Evolutionary conservation across 2,329 filamentous ascomycete genomes (phyloP), one percentile per base, ranked within the genome.

Genomic region (Talaromyces sp.): DNA sequence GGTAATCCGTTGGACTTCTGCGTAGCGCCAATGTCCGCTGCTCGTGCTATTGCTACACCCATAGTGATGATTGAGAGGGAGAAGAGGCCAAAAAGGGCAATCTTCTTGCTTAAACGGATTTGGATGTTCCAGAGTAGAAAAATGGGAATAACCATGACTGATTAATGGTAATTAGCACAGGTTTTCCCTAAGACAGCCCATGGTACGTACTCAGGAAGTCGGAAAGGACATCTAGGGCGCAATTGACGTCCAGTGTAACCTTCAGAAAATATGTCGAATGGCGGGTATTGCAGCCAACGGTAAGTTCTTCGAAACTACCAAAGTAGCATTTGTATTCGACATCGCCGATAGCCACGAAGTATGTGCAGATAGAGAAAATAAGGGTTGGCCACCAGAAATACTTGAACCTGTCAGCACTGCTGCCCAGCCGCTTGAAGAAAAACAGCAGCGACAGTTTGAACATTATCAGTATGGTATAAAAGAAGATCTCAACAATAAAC

Each of bases 31-130:
- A 53, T 30, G 23, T 54, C 51, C 3, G 51, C 51, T 54, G 28
- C 23, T 5, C 51, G 51, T 33, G 51, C 51, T 28, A 54, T 54
- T 16, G 51, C 51, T 54, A 54, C 10, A 33, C 27, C 28, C 12
- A 54, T 54, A 8, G 23, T 54, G 28, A 54, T 31, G 51, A 54
- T 10, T 1, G 51, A 54, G 51, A 54, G 51, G n/a, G 51, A 54
- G 23, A 54, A 54, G 23, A 54, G 51, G 28, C 51, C 51, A 54
- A 54, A 54, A 54, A 54, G 51, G 28, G 51, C 51, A 33, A 54
- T 4, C 28, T 54, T 54, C n/a, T 28, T 54, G 51, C 51, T 5
- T n/a, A 1, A 54, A 30, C 51, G 51, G 9, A 54, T 3, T 31
- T 28, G 51, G 5, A 54, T 18, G 12, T 54, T 33, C 51, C 51